These are phyloP conservation scores for Amanita exitialis DNA, from an alignment of 768 basidiomycete genomes.

Conservation along the genomic window DNA sequence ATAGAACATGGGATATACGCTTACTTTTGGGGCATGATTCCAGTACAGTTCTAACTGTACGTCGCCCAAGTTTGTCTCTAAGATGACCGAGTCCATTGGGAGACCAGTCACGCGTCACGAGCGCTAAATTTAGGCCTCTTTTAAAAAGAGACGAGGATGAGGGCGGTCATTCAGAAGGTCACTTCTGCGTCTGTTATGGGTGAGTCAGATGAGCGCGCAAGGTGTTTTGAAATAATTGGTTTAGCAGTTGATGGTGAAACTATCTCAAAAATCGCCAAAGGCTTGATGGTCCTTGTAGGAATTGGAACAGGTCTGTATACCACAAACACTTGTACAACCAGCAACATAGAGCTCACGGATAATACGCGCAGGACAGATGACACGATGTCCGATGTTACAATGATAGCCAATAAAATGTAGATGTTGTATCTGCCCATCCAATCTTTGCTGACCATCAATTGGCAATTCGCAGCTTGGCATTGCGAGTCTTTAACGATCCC, in stretches of 20 bases:
- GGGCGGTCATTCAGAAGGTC: constrained; percentile 81
- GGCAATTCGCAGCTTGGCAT: constrained; percentile 45
- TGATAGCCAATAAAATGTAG: constrained; percentile 78
- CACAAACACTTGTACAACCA: not conserved
- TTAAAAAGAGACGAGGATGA: constrained; percentile 58
- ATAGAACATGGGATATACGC: constrained; percentile 18
- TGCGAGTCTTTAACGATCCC: constrained; percentile 65
- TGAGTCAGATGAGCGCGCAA: constrained; percentile 15
- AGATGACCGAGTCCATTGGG: constrained; percentile 47
- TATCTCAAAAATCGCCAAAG: constrained; percentile 75
- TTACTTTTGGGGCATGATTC: constrained; percentile 72
- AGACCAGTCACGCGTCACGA: not conserved
- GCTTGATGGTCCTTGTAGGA: constrained; percentile 86
- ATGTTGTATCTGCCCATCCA: not conserved
- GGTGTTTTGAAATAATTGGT: constrained; percentile 1
- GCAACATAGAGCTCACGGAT: constrained; percentile 3
- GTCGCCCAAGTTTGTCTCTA: constrained; percentile 82
- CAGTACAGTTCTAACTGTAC: constrained; percentile 88
- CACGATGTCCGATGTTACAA: constrained; percentile 59
- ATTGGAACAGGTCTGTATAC: constrained; percentile 61
- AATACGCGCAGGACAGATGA: constrained; percentile 53
- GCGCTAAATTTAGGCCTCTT: no score
- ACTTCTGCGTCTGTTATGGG: constrained; percentile 79
- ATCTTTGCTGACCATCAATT: not conserved
- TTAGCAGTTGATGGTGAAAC: constrained; percentile 66